phyloP scores from a whole-genome alignment of 1,284 basidiomycete species.

The Heliocybe sulcata region DNA sequence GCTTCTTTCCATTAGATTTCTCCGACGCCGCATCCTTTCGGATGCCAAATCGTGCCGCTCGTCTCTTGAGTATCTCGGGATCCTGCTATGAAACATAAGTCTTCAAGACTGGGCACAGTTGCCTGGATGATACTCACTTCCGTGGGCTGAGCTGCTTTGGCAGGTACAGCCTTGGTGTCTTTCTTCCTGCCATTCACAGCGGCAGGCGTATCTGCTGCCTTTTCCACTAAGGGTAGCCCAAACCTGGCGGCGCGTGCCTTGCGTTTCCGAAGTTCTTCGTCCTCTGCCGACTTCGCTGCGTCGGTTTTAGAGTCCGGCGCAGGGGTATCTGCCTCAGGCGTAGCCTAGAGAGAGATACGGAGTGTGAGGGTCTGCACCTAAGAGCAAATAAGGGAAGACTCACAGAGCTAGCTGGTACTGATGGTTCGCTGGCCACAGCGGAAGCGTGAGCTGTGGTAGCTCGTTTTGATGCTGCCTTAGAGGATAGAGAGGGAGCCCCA shows the following conservation, averaged over 20 bases:
- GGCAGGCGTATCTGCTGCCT: constrained; percentile 16
- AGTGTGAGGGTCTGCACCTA: no score
- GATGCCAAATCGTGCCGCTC: constrained; percentile 46
- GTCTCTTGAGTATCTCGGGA: constrained; percentile 35
- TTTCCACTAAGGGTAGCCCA: constrained; percentile 54
- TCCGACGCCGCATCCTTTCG: constrained; percentile 8
- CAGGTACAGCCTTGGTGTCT: constrained; percentile 10
- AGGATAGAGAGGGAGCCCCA: not conserved
- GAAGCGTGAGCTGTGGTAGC: not conserved
- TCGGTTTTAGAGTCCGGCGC: constrained; percentile 7
- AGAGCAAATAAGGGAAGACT: not conserved
- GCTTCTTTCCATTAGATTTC: constrained; percentile 28
- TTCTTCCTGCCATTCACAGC: constrained; percentile 8
- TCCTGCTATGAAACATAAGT: constrained; percentile 27
- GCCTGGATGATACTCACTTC: not conserved
- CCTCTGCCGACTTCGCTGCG: constrained; percentile 17
- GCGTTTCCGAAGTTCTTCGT: constrained; percentile 50
- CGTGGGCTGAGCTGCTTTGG: constrained; percentile 11
- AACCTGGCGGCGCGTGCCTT: constrained; percentile 61
- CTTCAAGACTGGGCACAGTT: constrained; percentile 18
- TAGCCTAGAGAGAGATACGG: no score
- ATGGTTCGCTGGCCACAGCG: not conserved
- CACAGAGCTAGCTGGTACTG: not conserved
- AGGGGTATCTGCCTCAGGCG: constrained; percentile 6
- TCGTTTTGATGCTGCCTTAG: not conserved